A percentile compares a stretch with the other conserved stretches of the same genome.
Conservation (phyloP, 1,284 basidiomycete genomes). For the Pterulicium gracile region DNA sequence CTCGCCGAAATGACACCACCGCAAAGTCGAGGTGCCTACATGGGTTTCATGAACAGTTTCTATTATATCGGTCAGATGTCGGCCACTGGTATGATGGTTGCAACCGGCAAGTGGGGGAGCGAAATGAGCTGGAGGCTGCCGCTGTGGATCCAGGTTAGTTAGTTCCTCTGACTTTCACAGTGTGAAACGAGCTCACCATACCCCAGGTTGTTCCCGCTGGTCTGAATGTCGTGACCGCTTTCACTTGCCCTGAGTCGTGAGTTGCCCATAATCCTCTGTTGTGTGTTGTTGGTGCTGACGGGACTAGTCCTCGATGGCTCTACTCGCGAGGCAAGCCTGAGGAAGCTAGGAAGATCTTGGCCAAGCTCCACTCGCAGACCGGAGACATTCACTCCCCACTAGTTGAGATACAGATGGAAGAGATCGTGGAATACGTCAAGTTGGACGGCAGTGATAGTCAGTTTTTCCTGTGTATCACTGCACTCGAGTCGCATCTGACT, state of each 20-base stretch:
- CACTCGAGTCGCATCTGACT: neutral
- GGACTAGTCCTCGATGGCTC: slow-evolving; percentile 41
- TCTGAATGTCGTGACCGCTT: slow-evolving; percentile 33
- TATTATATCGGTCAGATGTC: slow-evolving; percentile 46
- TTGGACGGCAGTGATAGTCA: slow-evolving; percentile 32
- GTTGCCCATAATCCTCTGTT: slow-evolving; percentile 11
- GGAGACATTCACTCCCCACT: slow-evolving; percentile 37
- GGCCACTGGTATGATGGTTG: slow-evolving; percentile 39
- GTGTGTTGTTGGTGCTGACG: slow-evolving; percentile 6
- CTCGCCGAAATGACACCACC: slow-evolving; percentile 41
- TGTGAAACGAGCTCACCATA: slow-evolving; percentile 2
- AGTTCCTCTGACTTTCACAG: neutral
- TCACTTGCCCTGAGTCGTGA: slow-evolving; percentile 37
- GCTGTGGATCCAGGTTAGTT: slow-evolving; percentile 32
- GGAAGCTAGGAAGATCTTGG: slow-evolving; percentile 30
- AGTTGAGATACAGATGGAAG: slow-evolving; percentile 38
- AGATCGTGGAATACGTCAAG: slow-evolving; percentile 39
- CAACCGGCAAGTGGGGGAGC: slow-evolving; percentile 30
- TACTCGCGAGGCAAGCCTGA: slow-evolving; percentile 30
- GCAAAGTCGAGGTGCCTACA: slow-evolving; percentile 36
- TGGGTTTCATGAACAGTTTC: slow-evolving; percentile 40
- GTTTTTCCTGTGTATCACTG: slow-evolving; percentile 11
- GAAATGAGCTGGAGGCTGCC: slow-evolving; percentile 40
- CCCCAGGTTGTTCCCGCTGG: slow-evolving; percentile 30
- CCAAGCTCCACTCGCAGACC: slow-evolving; percentile 34